These are phyloP conservation scores for Carallia brachiata DNA, from an alignment of 345 rosid genomes.

Conservation along the genomic window DNA sequence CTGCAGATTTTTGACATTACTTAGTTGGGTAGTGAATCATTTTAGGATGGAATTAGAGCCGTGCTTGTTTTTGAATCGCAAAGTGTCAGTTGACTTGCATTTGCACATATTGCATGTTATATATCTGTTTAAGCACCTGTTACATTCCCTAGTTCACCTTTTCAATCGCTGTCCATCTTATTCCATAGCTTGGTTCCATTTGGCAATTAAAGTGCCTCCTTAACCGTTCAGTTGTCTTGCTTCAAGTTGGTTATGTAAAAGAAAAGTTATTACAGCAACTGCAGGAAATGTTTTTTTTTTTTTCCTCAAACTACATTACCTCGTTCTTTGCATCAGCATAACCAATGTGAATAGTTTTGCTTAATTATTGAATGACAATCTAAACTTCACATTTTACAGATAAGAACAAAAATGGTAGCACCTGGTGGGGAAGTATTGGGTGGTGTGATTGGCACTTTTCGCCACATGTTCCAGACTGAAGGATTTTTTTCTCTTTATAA, in stretches of 20 bases:
- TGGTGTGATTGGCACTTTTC: constrained; percentile 72
- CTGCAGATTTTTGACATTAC: no score
- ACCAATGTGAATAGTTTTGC: not conserved
- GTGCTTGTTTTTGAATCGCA: no score
- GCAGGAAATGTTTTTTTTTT: not conserved
- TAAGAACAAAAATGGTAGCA: constrained; percentile 82
- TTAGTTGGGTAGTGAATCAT: no score
- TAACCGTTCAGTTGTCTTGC: not conserved
- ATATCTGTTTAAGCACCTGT: no score
- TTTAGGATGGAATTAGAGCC: no score
- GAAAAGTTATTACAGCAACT: not conserved
- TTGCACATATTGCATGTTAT: no score
- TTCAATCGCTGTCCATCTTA: no score
- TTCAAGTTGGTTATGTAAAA: not conserved
- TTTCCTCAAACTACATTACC: not conserved
- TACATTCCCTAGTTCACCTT: no score
- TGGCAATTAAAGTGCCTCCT: no score
- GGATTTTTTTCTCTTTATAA: constrained; percentile 89
- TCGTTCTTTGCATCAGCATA: not conserved
- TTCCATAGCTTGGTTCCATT: no score
- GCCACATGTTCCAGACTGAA: constrained; percentile 72
- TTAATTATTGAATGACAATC: not conserved
- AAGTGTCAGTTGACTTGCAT: no score
- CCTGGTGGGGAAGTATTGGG: constrained; percentile 94
- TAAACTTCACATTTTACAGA: constrained; percentile 35